Percentiles rank a stretch among this genome's conserved stretches.
Evolutionary conservation across 2,329 filamentous ascomycete species (phyloP).

Genomic region (Fusarium drepaniforme): DNA sequence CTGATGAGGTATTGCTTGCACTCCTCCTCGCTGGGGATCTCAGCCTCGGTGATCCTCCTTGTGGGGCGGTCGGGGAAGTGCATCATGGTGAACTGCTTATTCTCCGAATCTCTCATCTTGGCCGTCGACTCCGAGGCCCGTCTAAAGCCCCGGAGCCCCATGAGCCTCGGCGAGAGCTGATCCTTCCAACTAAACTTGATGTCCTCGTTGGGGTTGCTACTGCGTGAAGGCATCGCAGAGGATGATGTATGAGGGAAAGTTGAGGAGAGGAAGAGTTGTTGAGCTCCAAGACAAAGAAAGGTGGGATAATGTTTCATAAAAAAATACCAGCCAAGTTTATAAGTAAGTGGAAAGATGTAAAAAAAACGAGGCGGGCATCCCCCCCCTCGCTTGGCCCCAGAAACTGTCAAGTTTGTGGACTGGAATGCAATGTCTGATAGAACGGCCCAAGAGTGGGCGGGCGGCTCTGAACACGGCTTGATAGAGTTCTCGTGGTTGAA

Average conservation of each 20-base stretch:
- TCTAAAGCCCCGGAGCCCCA: conserved; percentile 36
- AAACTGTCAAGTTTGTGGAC: conserved; percentile 21
- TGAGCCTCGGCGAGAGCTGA: conserved; percentile 31
- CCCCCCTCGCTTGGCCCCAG: conserved; percentile 11
- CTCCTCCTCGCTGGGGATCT: conserved; percentile 42
- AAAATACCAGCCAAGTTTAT: conserved; percentile 20
- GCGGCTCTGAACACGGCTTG: conserved; percentile 3
- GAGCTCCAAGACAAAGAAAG: neutral
- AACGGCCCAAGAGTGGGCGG: conserved; percentile 11
- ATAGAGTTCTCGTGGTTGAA: conserved; percentile 32
- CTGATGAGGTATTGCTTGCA: conserved; percentile 30
- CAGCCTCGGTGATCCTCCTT: conserved; percentile 30
- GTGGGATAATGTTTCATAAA: neutral
- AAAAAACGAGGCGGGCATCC: neutral
- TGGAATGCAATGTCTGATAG: conserved; percentile 39
- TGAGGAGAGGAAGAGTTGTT: conserved; percentile 6
- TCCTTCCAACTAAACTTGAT: conserved; percentile 41
- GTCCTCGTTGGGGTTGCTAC: conserved; percentile 18
- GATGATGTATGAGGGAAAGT: conserved; percentile 3
- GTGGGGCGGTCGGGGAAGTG: conserved; percentile 41
- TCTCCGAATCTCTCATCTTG: conserved; percentile 13
- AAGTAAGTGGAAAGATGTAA: neutral
- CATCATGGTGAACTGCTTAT: conserved; percentile 34
- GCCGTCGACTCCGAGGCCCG: conserved; percentile 33
- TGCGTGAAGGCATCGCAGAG: conserved; percentile 32